Evolutionary conservation across 2,329 filamentous ascomycete genomes (phyloP), one percentile per base, ranked within the genome.

Genomic region (Aspergillus sergii): DNA sequence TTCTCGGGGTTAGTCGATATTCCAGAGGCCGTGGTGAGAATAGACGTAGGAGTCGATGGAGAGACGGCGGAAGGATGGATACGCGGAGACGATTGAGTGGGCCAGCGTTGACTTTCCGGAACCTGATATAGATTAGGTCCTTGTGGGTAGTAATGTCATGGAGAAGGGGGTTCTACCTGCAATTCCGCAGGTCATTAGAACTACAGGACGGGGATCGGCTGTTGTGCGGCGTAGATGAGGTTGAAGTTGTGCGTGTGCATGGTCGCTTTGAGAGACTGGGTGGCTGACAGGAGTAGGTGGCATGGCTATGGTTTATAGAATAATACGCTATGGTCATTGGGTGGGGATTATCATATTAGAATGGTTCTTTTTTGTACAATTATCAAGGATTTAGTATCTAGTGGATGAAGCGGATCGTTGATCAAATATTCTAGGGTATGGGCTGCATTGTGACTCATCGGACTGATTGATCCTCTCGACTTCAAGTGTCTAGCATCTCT

Each of bases 321-420:
- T 9, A 19, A 5, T 21, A 1, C 21, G 41, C 10, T 21, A 11
- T 10, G 0, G 2, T 21, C 19, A 21, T 1, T 43, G 19, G 41
- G 4, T 1, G 19, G 8, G 3, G 19, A 43, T 4, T n/a, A 4
- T n/a, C 9, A n/a, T 21, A 9, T 21, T 1, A 11, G 10, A 4
- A 7, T 10, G 10, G 14, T 28, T 0, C 1, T 36, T 2, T 16
- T 36, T 5, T 36, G 6, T 16, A 36, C 34, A 36, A 0, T 12
- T 12, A 11, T 4, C 3, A 12, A 34, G 1, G 1, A 34, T 4
- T 12, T 0, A 34, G 3, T 3, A 36, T 16, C 0, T 6, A 16
- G 3, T 16, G 2, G 14, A 16, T 36, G 34, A 36, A 36, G 14
- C 12, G 34, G 16, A 5, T 36, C 2, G 4, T 36, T 14, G 12